Evolutionary conservation across 1,284 basidiomycete species (phyloP).

Genomic region (Ustilago sp.): DNA sequence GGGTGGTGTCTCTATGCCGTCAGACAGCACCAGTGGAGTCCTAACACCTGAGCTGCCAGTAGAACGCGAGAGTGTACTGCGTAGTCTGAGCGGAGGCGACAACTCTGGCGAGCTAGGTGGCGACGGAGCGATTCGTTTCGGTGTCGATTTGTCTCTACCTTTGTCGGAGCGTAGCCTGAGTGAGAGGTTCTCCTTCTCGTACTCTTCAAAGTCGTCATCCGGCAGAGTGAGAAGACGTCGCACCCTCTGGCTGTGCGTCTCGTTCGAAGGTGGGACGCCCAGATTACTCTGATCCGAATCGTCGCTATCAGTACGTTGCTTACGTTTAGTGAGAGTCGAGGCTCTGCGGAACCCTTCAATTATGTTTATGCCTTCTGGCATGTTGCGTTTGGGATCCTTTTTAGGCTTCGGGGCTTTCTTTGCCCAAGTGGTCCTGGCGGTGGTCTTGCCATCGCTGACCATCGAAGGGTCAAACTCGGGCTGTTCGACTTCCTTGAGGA

Average conservation of each 20-base stretch:
- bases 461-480: constrained; percentile 67
- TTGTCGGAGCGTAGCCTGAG: constrained; percentile 19
- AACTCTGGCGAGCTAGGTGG: constrained; percentile 21
- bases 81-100: constrained; percentile 13
- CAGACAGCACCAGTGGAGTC: constrained; percentile 5
- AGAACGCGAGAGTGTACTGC: constrained; percentile 2
- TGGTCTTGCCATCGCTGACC: constrained; percentile 34
- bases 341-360: constrained; percentile 60
- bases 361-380: constrained; percentile 52
- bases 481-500: constrained; percentile 80
- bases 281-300: constrained; percentile 13
- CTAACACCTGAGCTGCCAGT: constrained; percentile 1
- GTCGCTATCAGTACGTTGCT: constrained; percentile 13
- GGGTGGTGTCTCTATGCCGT: constrained; percentile 15
- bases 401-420: constrained; percentile 43
- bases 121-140: constrained; percentile 4
- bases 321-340: constrained; percentile 47
- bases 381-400: constrained; percentile 60
- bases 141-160: constrained; percentile 2
- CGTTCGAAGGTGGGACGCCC: constrained; percentile 8
- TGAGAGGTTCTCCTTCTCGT: constrained; percentile 26
- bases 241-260: constrained; percentile 40
- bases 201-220: constrained; percentile 16
- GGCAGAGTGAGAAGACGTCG: constrained; percentile 13
- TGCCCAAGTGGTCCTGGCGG: constrained; percentile 21